Evolutionary conservation across 1,284 basidiomycete species (phyloP).

Genomic region (Sanghuangporus baumii): DNA sequence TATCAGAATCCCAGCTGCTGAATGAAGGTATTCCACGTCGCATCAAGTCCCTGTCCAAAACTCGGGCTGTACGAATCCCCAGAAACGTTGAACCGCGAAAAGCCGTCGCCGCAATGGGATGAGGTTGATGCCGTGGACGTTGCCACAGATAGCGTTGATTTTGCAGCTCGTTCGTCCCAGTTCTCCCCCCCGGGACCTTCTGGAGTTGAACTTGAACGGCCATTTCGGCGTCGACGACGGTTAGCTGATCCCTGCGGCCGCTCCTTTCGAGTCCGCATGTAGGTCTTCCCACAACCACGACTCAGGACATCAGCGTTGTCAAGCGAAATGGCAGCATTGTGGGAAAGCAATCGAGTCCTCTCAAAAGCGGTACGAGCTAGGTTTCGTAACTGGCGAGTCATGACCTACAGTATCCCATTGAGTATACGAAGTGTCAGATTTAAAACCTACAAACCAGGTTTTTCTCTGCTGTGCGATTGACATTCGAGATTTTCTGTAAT

Average conservation of each 20-base stretch:
- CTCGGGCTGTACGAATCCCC: conserved; percentile 1
- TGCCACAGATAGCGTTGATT: not conserved
- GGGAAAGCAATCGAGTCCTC: conserved; percentile 28
- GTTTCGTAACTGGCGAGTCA: conserved; percentile 42
- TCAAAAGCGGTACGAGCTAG: conserved; percentile 48
- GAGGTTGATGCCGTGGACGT: not conserved
- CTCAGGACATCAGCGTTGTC: conserved; percentile 43
- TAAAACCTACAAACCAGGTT: conserved; percentile 37
- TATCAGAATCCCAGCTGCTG: conserved; percentile 55
- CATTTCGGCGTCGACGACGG: not conserved
- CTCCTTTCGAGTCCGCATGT: conserved; percentile 30
- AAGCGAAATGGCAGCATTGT: conserved; percentile 12
- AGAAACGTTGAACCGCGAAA: not conserved
- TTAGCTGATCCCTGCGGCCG: conserved; percentile 5
- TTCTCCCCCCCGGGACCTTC: not conserved
- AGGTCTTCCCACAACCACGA: conserved; percentile 56
- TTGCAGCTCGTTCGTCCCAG: conserved; percentile 5
- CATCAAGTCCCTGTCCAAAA: conserved; percentile 38
- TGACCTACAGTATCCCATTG: conserved; percentile 31
- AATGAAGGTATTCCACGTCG: conserved; percentile 61
- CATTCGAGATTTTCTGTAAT: conserved; percentile 46
- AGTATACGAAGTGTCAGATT: not conserved
- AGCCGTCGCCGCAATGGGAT: not conserved
- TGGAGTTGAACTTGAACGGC: conserved; percentile 1
- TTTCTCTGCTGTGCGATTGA: conserved; percentile 42